Evolutionary conservation across 768 basidiomycete species (phyloP).

Genomic region (Mycena haematopus): DNA sequence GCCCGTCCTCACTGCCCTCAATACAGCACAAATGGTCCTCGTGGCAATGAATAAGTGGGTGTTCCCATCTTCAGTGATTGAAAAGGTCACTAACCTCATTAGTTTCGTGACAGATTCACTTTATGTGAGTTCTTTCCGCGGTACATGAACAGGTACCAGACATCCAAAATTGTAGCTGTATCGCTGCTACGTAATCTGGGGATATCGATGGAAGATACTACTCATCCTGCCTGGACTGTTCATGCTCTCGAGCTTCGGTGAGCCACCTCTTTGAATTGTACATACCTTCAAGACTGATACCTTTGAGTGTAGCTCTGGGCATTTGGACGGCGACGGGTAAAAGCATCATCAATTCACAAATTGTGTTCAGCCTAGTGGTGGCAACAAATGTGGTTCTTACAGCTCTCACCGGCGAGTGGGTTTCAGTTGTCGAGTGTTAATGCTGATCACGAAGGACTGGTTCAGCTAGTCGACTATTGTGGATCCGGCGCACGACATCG

Average conservation of each 20-base stretch:
- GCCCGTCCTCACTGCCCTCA: not conserved
- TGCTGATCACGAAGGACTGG: not conserved
- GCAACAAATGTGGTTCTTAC: conserved; percentile 5
- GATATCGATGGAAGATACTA: not conserved
- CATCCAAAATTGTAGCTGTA: not conserved
- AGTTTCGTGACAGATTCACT: conserved; percentile 3
- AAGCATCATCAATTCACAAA: too few species aligned
- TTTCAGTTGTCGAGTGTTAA: not conserved
- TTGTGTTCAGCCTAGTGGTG: not conserved
- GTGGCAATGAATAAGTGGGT: not conserved
- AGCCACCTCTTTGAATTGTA: not conserved
- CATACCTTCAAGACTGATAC: not conserved
- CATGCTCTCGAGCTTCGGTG: not conserved
- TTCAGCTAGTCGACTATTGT: conserved; percentile 2
- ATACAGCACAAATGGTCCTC: not conserved
- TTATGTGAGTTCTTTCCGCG: not conserved
- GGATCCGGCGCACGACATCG: not conserved
- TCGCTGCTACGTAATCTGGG: conserved; percentile 13
- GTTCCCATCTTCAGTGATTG: not conserved
- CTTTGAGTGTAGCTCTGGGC: not conserved
- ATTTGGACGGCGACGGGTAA: too few species aligned
- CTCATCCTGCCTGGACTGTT: not conserved
- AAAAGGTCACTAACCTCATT: not conserved
- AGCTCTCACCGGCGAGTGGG: not conserved
- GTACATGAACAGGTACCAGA: not conserved